Conservation (phyloP, 164 flowering plant species). For the Euptelea pleiosperma region DNA sequence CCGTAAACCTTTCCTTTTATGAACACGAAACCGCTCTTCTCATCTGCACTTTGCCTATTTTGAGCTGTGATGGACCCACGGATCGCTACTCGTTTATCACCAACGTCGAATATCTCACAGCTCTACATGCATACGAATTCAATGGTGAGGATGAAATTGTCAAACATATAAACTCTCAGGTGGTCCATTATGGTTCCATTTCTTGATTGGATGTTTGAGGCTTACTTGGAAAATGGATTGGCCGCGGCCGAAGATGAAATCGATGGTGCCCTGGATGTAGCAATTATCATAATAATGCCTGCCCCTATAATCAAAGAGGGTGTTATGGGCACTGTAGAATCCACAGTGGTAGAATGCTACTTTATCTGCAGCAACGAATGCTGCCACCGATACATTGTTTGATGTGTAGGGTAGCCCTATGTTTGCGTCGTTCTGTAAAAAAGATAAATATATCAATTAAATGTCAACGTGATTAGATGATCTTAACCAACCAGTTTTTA, state of each 20-base stretch:
- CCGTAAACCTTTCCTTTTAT: conserved; percentile 73
- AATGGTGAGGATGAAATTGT: no score
- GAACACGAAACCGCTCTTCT: conserved; percentile 69
- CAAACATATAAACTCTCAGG: no score
- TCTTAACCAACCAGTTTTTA: no score
- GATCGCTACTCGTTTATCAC: conserved; percentile 47
- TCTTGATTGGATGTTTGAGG: neutral
- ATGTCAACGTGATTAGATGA: no score
- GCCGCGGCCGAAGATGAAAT: conserved; percentile 82
- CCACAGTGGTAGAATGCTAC: conserved; percentile 85
- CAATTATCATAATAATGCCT: conserved; percentile 70
- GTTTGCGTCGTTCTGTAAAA: conserved; percentile 71
- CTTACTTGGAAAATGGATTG: conserved; percentile 50
- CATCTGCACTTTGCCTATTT: conserved; percentile 37
- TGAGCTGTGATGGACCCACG: conserved; percentile 91
- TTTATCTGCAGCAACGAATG: conserved; percentile 68
- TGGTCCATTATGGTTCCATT: neutral
- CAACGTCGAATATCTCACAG: conserved; percentile 79
- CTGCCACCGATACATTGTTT: conserved; percentile 78
- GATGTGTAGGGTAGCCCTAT: conserved; percentile 44
- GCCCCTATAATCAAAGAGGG: conserved; percentile 73
- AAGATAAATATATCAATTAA: no score
- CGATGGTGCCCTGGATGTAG: conserved; percentile 91
- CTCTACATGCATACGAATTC: conserved; percentile 35
- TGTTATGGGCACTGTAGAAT: conserved; percentile 78